A percentile compares a stretch with the other conserved stretches of the same genome.
Evolutionary conservation across 176 grass and related monocot genomes (phyloP).

Genomic region (Bonia amplexicaulis): DNA sequence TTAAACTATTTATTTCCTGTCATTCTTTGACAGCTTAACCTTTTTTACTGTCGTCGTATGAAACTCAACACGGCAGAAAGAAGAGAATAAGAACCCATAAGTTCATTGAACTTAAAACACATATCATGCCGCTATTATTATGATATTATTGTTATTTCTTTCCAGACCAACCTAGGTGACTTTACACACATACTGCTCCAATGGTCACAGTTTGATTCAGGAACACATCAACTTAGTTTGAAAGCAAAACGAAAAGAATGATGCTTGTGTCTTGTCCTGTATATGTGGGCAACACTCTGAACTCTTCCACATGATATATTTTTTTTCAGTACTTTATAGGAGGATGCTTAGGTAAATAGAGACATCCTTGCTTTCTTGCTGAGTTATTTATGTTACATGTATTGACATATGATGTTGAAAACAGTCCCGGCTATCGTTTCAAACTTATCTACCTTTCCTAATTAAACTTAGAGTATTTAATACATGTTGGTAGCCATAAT

Average conservation of each 20-base stretch:
- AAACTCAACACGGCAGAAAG: background rate
- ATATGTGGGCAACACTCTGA: background rate
- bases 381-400: background rate
- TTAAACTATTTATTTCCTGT: background rate
- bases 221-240: background rate
- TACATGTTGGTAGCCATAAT: background rate
- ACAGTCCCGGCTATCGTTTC: background rate
- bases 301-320: background rate
- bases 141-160: background rate
- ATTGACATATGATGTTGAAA: background rate
- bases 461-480: background rate
- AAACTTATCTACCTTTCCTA: background rate
- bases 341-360: background rate
- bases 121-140: background rate
- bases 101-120: background rate
- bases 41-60: background rate
- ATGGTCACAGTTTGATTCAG: background rate
- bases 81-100: background rate
- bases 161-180: background rate
- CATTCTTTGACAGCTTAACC: background rate
- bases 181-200: background rate
- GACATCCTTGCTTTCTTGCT: background rate
- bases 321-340: background rate
- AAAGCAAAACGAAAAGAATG: background rate
- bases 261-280: background rate